Base-by-base conservation (phyloP, 1,284 basidiomycete genomes). In the Sporisorium sorghi region DNA sequence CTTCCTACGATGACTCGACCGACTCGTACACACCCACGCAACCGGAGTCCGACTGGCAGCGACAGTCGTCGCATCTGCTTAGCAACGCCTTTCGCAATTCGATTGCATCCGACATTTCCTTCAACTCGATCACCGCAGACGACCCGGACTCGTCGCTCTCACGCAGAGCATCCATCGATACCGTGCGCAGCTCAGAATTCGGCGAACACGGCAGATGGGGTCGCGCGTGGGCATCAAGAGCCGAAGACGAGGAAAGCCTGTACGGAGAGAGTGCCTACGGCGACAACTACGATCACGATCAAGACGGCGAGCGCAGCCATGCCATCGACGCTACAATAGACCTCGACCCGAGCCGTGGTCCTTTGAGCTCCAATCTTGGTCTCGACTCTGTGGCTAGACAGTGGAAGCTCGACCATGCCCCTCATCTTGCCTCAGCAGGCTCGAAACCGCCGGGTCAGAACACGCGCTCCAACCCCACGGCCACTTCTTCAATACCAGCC, bases 151-250 rank as follows among this genome's bases (percentile, higher is more conserved):
- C 49, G 8, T 44, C 58, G 9, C 28, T 70, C 10, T 74, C 63
- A 3, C 58, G 63, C 11, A 54, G 78, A 32, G 76, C 70, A 0
- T 79, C 77, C 3, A 57, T 78, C 32, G 77, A 81, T 52, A 81
- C 79, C 1, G 79, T 81, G 12, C 70, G 77, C 42, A 77, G 73
- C 35, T 75, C 75, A 26, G 79, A 81, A 47, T 81, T 81, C 35
- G 78, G 78, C 15, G 77, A 77, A 35, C 60, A 76, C 33, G 79
- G 79, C 2, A 50, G 74, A 11, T 81, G 79, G 79, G 79, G 73
- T 9, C 56, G 72, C 1, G 79, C 79, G 1, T 81, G 79, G 79
- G 61, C 74, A 15, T 64, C 60, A 10, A 53, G 55, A 24, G 64
- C 74, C 14, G 78, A 81, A 15, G 79, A 80, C 43, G 79, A 81